Conservation (phyloP, 139 green algal genomes). For the Limnomonas spitsbergensis region DNA sequence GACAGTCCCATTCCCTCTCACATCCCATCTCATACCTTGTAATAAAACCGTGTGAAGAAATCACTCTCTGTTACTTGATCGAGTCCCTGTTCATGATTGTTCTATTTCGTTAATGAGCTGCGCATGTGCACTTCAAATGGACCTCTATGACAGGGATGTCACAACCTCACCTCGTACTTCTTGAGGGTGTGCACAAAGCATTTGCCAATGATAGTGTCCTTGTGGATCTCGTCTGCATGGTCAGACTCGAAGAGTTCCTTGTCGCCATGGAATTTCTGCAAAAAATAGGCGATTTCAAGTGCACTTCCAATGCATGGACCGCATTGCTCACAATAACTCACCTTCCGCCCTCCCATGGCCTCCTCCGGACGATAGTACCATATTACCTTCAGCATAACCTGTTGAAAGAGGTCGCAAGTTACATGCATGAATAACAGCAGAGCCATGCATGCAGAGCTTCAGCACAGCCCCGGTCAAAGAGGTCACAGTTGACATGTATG, state of each 20-base stretch:
- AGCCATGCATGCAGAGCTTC: too few relatives aligned
- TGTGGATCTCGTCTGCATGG: slow-evolving; percentile 53
- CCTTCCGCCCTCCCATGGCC: slow-evolving; percentile 61
- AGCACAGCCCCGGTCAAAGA: too few relatives aligned
- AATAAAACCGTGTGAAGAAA: slow-evolving; percentile 72
- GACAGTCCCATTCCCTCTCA: not conserved
- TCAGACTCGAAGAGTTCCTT: slow-evolving; percentile 75
- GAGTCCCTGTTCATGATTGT: slow-evolving; percentile 31
- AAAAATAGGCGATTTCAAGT: too few relatives aligned
- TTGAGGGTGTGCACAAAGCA: slow-evolving; percentile 64
- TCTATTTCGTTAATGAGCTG: not conserved
- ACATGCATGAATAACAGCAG: too few relatives aligned
- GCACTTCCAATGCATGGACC: too few relatives aligned
- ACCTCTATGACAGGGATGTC: not conserved
- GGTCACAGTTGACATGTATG: too few relatives aligned
- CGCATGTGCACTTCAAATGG: too few relatives aligned
- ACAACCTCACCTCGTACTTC: slow-evolving; percentile 49
- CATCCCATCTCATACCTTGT: slow-evolving; percentile 33
- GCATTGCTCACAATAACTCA: too few relatives aligned
- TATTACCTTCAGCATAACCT: slow-evolving; percentile 28
- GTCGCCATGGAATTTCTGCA: slow-evolving; percentile 70
- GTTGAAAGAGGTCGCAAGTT: too few relatives aligned
- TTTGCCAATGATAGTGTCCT: slow-evolving; percentile 47
- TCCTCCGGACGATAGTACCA: slow-evolving; percentile 88
- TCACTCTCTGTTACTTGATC: slow-evolving; percentile 43